phyloP scores from a whole-genome alignment of 768 basidiomycete genomes.

The Lactarius evosmus region DNA sequence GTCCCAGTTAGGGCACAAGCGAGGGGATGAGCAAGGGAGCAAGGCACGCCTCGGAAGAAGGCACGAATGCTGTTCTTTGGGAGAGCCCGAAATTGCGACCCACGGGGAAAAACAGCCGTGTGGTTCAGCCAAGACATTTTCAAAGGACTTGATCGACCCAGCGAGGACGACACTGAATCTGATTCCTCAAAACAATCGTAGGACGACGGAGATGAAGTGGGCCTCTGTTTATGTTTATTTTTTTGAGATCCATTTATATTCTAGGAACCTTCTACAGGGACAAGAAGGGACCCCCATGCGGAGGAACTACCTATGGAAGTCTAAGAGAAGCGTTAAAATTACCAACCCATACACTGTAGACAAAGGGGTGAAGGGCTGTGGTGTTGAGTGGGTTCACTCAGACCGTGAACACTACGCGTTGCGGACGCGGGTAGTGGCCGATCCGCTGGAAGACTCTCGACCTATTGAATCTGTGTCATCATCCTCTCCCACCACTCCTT shows the following conservation, averaged over 20 bases:
- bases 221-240: slow-evolving; percentile 6
- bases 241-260: too few relatives aligned
- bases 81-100: slow-evolving; percentile 36
- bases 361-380: too few relatives aligned
- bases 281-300: too few relatives aligned
- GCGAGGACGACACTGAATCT: slow-evolving; percentile 32
- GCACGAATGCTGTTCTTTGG: slow-evolving; percentile 50
- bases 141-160: slow-evolving; percentile 52
- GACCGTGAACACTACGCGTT: background rate
- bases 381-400: background rate
- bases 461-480: slow-evolving; percentile 34
- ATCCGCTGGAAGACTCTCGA: background rate
- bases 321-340: too few relatives aligned
- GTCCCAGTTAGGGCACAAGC: slow-evolving; percentile 41
- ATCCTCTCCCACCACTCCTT: slow-evolving; percentile 58
- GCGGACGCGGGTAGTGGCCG: too few relatives aligned
- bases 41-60: slow-evolving; percentile 44
- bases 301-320: too few relatives aligned
- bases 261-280: too few relatives aligned
- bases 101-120: slow-evolving; percentile 60
- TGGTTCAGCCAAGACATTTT: slow-evolving; percentile 98
- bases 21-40: slow-evolving; percentile 31
- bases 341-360: too few relatives aligned
- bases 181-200: slow-evolving; percentile 28
- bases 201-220: slow-evolving; percentile 18